Base-by-base conservation (phyloP, 148 eudicot genomes). In the Spergularia bocconei region DNA sequence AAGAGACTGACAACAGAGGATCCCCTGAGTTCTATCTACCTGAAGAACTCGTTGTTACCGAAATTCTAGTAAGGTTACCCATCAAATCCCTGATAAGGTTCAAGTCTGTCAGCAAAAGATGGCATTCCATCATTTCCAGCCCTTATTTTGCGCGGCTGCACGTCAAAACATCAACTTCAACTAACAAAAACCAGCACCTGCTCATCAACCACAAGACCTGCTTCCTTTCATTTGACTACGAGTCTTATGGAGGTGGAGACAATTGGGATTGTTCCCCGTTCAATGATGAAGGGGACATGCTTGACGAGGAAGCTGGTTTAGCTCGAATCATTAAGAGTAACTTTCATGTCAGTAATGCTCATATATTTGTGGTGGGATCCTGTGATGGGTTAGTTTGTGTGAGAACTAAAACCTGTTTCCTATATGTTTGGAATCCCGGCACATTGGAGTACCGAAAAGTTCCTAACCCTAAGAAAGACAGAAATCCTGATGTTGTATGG, bases 21-120 rank as follows among this genome's bases (percentile, higher is more conserved):
- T 41, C 47, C 47, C 47, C 47, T 23, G 33, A n/a, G 29, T 67
- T 41, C 52, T 7, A 69, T 29, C 33, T 69, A 19, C 73, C 73
- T 0, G 59, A 50, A 20, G 73, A 69, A 51, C 59, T 69, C 10
- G 15, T 69, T 19, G 17, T 50, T 50, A 69, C 39, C 36, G 16
- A 52, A 1, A 69, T 69, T 53, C 58, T 69, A 7, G 11, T 25
- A 69, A 50, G 3, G n/a, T 8, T 69, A 50, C 73, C 73, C 8
- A 69, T 69, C 57, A 69, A 69, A 53, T 51, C 73, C 11, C 20
- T 69, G 1, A 13, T 69, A 51, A 21, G 73, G 21, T 69, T 52
- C 19, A 69, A 69, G 50, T 48, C 19, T 3, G 73, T 69, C 7
- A 50, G 39, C 58, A 69, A 69, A 52, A 50, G 53, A 50, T 69